A percentile compares a stretch with the other conserved stretches of the same genome.
These are phyloP conservation scores for Paramecium biaurelia DNA, from an alignment of 73 alveolate species.

Conservation along the genomic window DNA sequence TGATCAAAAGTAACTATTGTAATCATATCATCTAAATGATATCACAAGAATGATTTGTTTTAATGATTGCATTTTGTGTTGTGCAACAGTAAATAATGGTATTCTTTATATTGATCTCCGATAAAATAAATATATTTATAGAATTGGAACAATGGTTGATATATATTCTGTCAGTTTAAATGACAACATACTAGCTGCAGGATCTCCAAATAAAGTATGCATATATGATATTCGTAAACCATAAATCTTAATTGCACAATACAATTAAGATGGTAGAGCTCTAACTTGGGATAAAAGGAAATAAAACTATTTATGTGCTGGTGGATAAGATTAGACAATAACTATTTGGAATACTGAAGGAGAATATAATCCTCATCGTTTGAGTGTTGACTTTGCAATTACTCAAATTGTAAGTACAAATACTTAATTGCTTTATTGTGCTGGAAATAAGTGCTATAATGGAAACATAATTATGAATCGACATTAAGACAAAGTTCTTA, in stretches of 20 bases:
- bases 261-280: conserved; percentile 2
- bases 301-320: neutral
- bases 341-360: conserved; percentile 1
- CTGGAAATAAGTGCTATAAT: neutral
- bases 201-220: neutral
- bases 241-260: neutral
- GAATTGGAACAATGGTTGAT: neutral
- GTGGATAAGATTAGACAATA: neutral
- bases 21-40: neutral
- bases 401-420: neutral
- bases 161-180: neutral
- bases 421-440: neutral
- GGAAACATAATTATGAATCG: neutral
- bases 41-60: neutral
- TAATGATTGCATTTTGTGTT: neutral
- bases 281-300: neutral
- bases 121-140: neutral
- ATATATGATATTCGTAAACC: neutral
- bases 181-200: neutral
- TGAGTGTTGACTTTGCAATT: neutral
- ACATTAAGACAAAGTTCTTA: conserved; percentile 14
- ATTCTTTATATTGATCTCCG: neutral
- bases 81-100: conserved; percentile 15
- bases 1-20: neutral
- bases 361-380: neutral